phyloP scores from a whole-genome alignment of 495 filamentous ascomycete genomes.

The Elaphomyces granulatus region DNA sequence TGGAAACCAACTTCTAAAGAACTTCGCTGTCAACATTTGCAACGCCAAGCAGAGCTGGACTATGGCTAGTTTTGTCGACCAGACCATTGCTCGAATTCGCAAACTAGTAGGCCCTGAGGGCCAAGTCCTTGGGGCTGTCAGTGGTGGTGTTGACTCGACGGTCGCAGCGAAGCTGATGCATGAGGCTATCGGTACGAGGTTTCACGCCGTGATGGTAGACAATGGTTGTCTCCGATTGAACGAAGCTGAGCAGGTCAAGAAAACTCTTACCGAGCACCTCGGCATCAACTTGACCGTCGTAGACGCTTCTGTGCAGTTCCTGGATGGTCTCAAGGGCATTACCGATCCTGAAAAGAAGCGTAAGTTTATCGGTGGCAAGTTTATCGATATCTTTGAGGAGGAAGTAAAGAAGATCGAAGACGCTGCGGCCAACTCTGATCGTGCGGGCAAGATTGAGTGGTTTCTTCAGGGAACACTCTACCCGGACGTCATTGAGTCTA shows the following conservation, averaged over 20 bases:
- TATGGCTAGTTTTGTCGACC: constrained; percentile 66
- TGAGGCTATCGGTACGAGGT: constrained; percentile 69
- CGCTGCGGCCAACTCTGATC: constrained; percentile 43
- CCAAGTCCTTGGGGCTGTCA: constrained; percentile 75
- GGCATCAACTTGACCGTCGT: constrained; percentile 86
- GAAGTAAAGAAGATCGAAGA: constrained; percentile 58
- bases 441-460: constrained; percentile 60
- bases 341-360: constrained; percentile 80
- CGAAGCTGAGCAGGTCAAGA: constrained; percentile 66
- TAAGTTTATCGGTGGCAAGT: constrained; percentile 75
- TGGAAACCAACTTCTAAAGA: constrained; percentile 52
- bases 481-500: constrained; percentile 63
- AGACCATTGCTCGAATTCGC: constrained; percentile 64
- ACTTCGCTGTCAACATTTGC: constrained; percentile 76
- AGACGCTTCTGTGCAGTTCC: constrained; percentile 63
- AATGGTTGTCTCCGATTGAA: constrained; percentile 79
- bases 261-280: constrained; percentile 58
- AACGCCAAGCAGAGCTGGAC: constrained; percentile 59
- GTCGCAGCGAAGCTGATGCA: constrained; percentile 77
- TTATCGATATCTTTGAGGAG: constrained; percentile 81
- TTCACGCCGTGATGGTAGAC: constrained; percentile 80
- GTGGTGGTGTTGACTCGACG: constrained; percentile 86
- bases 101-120: constrained; percentile 61
- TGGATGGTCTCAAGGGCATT: constrained; percentile 59
- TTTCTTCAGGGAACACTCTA: constrained; percentile 71